phyloP scores from a whole-genome alignment of 2,329 filamentous ascomycete species.

The Didymella lethalis region DNA sequence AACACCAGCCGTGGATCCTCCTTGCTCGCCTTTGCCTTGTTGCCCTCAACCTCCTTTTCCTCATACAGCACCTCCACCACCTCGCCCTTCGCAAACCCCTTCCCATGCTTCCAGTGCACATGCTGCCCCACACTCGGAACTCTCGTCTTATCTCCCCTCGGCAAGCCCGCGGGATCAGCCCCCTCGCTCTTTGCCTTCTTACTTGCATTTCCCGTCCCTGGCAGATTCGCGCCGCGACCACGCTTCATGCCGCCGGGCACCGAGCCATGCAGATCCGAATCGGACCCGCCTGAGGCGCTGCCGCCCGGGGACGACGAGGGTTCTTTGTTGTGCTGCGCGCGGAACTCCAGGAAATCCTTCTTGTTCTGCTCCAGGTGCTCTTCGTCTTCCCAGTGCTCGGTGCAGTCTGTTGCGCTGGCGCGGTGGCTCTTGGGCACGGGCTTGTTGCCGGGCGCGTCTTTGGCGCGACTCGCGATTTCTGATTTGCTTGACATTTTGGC shows the following conservation, averaged over 20 bases:
- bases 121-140: slow-evolving; percentile 55
- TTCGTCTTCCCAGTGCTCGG: slow-evolving; percentile 44
- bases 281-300: background rate
- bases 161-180: slow-evolving; percentile 29
- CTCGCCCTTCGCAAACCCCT: slow-evolving; percentile 53
- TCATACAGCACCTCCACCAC: slow-evolving; percentile 54
- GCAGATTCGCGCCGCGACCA: slow-evolving; percentile 37
- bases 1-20: slow-evolving; percentile 55
- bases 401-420: slow-evolving; percentile 40
- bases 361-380: slow-evolving; percentile 37
- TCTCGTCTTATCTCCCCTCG: slow-evolving; percentile 46
- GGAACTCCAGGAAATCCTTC: slow-evolving; percentile 40
- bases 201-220: slow-evolving; percentile 22
- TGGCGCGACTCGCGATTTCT: slow-evolving; percentile 3
- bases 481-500: slow-evolving; percentile 6
- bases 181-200: slow-evolving; percentile 50
- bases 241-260: slow-evolving; percentile 31
- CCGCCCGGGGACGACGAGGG: slow-evolving; percentile 1
- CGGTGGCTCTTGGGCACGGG: slow-evolving; percentile 23
- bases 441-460: slow-evolving; percentile 7
- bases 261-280: slow-evolving; percentile 15
- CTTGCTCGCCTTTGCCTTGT: slow-evolving; percentile 53
- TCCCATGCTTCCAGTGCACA: slow-evolving; percentile 52
- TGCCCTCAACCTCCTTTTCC: slow-evolving; percentile 53
- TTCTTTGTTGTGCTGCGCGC: slow-evolving; percentile 26